Evolutionary conservation across 2,329 filamentous ascomycete genomes (phyloP).

Genomic region (Incumbomyces delicatus): DNA sequence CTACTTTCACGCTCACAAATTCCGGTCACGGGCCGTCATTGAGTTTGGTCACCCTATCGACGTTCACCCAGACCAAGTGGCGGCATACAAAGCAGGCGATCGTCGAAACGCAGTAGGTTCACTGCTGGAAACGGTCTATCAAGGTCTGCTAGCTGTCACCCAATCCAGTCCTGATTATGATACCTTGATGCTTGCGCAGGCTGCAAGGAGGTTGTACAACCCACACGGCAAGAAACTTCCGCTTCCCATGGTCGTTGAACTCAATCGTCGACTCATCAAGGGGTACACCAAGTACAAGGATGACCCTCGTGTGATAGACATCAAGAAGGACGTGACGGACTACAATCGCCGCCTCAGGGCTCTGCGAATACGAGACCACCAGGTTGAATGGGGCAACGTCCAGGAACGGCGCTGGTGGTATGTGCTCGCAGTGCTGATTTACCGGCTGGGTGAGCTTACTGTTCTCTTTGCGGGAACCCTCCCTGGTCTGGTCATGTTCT

Average conservation of each 20-base stretch:
- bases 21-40: conserved; percentile 87
- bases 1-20: conserved; percentile 98
- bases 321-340: conserved; percentile 65
- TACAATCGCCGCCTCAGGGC: conserved; percentile 84
- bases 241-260: conserved; percentile 81
- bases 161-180: conserved; percentile 91
- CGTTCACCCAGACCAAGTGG: conserved; percentile 69
- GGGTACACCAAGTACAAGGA: conserved; percentile 91
- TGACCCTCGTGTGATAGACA: conserved; percentile 67
- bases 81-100: conserved; percentile 74
- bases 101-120: conserved; percentile 77
- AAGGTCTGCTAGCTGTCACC: conserved; percentile 76
- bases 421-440: conserved; percentile 67
- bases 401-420: conserved; percentile 69
- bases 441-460: conserved; percentile 66
- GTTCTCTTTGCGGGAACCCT: conserved; percentile 71
- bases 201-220: conserved; percentile 85
- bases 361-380: conserved; percentile 82
- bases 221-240: conserved; percentile 89
- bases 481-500: conserved; percentile 78
- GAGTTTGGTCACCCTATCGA: conserved; percentile 90
- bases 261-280: conserved; percentile 82
- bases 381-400: conserved; percentile 61
- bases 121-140: conserved; percentile 76
- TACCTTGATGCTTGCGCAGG: conserved; percentile 90